A percentile compares a stretch with the other conserved stretches of the same genome.
Evolutionary conservation across 805 yeast species (phyloP).

Genomic region (Metschnikowia noctiluminum): DNA sequence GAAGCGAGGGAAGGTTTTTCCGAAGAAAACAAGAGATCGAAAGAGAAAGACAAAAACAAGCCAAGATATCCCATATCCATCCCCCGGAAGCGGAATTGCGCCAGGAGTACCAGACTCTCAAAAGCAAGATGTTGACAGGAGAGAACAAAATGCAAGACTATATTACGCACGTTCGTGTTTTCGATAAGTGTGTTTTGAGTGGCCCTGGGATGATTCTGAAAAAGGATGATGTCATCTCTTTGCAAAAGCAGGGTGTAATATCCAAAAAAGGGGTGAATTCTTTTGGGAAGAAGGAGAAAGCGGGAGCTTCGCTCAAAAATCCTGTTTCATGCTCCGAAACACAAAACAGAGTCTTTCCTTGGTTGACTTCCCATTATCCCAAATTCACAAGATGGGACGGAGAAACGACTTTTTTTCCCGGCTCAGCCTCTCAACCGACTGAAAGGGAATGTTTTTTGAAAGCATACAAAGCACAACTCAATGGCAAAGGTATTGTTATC

Average conservation of each 20-base stretch:
- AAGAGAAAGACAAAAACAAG: not conserved
- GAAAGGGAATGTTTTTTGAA: slow-evolving; percentile 20
- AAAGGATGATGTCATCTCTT: not conserved
- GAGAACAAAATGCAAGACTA: not conserved
- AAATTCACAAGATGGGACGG: slow-evolving; percentile 10
- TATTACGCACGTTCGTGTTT: not conserved
- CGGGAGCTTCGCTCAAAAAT: not conserved
- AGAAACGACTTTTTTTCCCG: slow-evolving; percentile 3
- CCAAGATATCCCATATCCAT: not conserved
- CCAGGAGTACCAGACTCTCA: not conserved
- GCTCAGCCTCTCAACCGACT: not conserved
- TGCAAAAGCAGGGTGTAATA: not conserved
- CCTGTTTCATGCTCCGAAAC: not conserved
- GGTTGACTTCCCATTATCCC: slow-evolving; percentile 5
- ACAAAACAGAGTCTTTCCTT: slow-evolving; percentile 4
- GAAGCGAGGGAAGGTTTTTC: not conserved
- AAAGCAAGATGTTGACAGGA: not conserved
- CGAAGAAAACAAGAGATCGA: not conserved
- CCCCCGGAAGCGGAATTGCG: not conserved
- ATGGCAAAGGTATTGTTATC: slow-evolving; percentile 37
- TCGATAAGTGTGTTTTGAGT: not conserved
- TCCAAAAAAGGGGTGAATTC: no score
- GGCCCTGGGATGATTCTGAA: not conserved
- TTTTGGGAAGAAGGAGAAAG: no score
- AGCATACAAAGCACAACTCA: slow-evolving; percentile 19